phyloP scores from a whole-genome alignment of 139 green algal species.

The Parachlorella kessleri region DNA sequence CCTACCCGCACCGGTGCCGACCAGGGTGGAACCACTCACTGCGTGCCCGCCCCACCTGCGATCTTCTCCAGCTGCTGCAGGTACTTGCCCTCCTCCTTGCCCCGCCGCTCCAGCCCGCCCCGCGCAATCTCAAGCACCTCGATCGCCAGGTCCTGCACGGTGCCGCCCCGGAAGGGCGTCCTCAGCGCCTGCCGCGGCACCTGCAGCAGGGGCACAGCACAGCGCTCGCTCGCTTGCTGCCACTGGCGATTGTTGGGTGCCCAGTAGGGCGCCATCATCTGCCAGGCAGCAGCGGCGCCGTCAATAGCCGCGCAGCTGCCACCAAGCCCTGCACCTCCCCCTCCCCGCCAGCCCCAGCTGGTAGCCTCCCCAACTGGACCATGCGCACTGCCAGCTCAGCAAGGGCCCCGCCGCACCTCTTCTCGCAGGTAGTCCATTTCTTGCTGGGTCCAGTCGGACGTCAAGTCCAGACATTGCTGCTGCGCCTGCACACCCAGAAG shows the following conservation, averaged over 20 bases:
- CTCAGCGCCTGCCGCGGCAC: conserved; percentile 56
- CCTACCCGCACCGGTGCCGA: neutral
- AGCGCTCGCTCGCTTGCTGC: too few relatives aligned
- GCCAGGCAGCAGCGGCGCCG: too few relatives aligned
- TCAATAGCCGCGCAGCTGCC: neutral
- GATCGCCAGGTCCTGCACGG: conserved; percentile 80
- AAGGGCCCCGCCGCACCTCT: conserved; percentile 42
- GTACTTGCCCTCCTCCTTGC: conserved; percentile 84
- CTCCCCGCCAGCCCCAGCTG: neutral
- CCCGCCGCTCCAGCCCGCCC: conserved; percentile 80
- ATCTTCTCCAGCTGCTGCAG: conserved; percentile 79
- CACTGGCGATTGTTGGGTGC: too few relatives aligned
- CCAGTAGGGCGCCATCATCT: too few relatives aligned
- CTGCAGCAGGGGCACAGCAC: neutral
- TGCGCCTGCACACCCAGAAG: conserved; percentile 44
- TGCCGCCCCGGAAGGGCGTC: conserved; percentile 92
- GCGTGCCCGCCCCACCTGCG: conserved; percentile 37
- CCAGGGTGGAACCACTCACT: neutral
- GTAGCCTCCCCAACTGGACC: too few relatives aligned
- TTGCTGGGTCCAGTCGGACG: conserved; percentile 81
- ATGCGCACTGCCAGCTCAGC: neutral
- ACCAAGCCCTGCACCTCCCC: neutral
- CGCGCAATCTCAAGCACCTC: conserved; percentile 77
- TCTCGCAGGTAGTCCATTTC: conserved; percentile 79
- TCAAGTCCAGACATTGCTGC: conserved; percentile 65